phyloP scores from a whole-genome alignment of 495 filamentous ascomycete genomes.

The Astrothelium macrocarpum region DNA sequence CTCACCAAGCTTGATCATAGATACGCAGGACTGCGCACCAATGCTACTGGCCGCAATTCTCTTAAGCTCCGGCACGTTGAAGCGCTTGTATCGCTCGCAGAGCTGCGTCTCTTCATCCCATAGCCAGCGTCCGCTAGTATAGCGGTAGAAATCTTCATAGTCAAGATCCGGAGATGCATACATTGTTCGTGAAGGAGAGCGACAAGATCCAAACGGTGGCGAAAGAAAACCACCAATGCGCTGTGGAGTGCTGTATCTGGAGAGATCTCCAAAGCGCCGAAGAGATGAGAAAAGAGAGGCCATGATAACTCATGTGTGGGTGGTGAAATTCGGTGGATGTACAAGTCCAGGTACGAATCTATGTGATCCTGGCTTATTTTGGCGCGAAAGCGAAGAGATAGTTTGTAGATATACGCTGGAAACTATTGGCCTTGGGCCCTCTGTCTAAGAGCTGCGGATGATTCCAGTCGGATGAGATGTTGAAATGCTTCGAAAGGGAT shows the following conservation, averaged over 20 bases:
- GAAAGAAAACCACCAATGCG: not conserved
- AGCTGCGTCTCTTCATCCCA: conserved; percentile 1
- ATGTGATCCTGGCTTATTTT: not conserved
- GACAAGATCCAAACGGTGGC: not conserved
- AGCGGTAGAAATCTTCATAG: conserved; percentile 7
- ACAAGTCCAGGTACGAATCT: not conserved
- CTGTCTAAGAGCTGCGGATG: too few relatives aligned
- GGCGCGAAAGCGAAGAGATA: too few relatives aligned
- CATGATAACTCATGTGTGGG: not conserved
- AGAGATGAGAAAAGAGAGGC: not conserved
- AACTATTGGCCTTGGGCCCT: too few relatives aligned
- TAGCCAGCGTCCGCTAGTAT: conserved; percentile 4
- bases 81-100: not conserved
- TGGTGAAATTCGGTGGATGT: not conserved
- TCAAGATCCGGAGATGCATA: not conserved
- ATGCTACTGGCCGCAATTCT: not conserved
- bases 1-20: conserved; percentile 26
- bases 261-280: not conserved
- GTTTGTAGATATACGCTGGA: too few relatives aligned
- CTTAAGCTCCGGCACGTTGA: conserved; percentile 6
- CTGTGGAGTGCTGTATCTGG: not conserved
- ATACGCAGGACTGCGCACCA: not conserved
- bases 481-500: too few relatives aligned
- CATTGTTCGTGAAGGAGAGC: not conserved
- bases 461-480: too few relatives aligned